Conservation (phyloP, 2,329 filamentous ascomycete genomes). For the Chaetomium olivaceum region DNA sequence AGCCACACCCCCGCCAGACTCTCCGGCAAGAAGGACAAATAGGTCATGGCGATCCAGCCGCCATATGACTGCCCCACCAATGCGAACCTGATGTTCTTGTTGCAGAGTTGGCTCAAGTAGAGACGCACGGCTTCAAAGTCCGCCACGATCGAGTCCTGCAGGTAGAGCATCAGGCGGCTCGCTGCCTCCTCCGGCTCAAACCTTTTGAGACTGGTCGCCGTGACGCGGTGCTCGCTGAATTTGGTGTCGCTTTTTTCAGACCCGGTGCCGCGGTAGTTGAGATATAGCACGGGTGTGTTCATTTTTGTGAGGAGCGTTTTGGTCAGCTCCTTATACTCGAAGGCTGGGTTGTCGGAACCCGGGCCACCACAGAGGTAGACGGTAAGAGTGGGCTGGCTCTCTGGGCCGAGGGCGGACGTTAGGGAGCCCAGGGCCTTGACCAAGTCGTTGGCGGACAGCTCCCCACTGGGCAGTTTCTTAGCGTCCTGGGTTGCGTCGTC, state of each 20-base stretch:
- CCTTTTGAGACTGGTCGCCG: constrained; percentile 52
- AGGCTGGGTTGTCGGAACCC: constrained; percentile 51
- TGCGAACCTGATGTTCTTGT: constrained; percentile 66
- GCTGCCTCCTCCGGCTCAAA: constrained; percentile 45
- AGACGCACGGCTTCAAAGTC: constrained; percentile 71
- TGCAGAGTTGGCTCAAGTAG: constrained; percentile 56
- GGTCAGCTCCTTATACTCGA: constrained; percentile 46
- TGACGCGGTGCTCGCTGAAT: constrained; percentile 59
- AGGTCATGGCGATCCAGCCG: constrained; percentile 70
- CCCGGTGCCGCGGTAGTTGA: constrained; percentile 74
- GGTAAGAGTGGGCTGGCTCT: constrained; percentile 14
- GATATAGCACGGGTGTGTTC: constrained; percentile 65
- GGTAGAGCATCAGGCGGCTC: constrained; percentile 65
- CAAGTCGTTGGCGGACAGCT: too few species aligned
- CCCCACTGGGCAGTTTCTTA: too few species aligned
- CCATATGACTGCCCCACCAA: constrained; percentile 73
- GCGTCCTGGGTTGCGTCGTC: too few species aligned
- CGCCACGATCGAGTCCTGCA: constrained; percentile 71
- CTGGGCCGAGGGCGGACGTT: neutral
- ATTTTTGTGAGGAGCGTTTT: constrained; percentile 58
- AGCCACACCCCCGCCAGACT: constrained; percentile 64
- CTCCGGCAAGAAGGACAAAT: constrained; percentile 66
- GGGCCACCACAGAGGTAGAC: constrained; percentile 71
- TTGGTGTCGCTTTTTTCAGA: too few species aligned
- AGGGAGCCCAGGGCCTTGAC: neutral